Conservation (phyloP, 139 green algal genomes). For the Microglena sp. region DNA sequence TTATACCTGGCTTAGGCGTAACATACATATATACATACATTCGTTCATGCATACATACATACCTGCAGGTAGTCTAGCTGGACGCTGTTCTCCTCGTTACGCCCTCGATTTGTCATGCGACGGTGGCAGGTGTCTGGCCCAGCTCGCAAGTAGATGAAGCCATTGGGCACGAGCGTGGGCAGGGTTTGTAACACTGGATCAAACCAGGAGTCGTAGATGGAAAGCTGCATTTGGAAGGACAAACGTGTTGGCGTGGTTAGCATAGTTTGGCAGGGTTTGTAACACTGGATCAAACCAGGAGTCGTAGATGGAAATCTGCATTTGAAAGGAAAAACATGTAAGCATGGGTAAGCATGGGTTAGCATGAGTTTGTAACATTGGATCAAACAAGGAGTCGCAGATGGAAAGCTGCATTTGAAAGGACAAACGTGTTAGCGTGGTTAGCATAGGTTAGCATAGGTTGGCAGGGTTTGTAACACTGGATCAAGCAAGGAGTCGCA, state of each 20-base stretch:
- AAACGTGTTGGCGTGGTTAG: not conserved
- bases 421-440: too few relatives aligned
- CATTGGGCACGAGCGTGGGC: slow-evolving; percentile 74
- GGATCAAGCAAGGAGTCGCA: slow-evolving; percentile 36
- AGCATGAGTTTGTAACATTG: slow-evolving; percentile 18
- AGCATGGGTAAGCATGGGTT: not conserved
- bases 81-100: slow-evolving; percentile 44
- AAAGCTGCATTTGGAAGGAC: slow-evolving; percentile 31
- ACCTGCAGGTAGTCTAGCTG: slow-evolving; percentile 70
- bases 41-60: too few relatives aligned
- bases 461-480: not conserved
- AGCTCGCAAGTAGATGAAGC: slow-evolving; percentile 86
- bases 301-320: slow-evolving; percentile 76
- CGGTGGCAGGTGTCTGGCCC: slow-evolving; percentile 62
- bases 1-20: too few relatives aligned
- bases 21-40: too few relatives aligned
- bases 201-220: slow-evolving; percentile 35
- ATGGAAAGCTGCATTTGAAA: slow-evolving; percentile 1
- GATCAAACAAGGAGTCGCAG: slow-evolving; percentile 41
- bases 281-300: not conserved
- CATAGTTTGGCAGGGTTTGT: not conserved
- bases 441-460: too few relatives aligned
- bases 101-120: slow-evolving; percentile 46
- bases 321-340: not conserved
- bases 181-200: slow-evolving; percentile 43